Conservation (phyloP, 495 filamentous ascomycete genomes). For the Arthonia radiata region DNA sequence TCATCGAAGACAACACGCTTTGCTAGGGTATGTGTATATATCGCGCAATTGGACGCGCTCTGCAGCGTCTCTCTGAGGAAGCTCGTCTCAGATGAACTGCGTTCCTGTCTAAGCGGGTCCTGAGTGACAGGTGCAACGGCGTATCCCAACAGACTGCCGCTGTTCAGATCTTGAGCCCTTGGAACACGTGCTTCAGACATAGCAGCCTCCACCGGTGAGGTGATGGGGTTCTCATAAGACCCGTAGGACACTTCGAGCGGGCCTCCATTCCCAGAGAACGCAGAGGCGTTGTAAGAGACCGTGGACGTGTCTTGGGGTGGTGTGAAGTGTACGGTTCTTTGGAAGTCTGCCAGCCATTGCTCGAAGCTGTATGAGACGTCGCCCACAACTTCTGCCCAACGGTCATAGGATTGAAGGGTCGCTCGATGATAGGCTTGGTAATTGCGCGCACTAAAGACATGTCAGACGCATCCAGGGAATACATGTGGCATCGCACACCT, state of each 20-base stretch:
- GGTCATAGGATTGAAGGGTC: constrained; percentile 17
- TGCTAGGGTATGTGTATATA: not conserved
- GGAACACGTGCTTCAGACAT: constrained; percentile 14
- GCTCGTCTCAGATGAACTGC: not conserved
- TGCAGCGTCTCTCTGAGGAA: constrained; percentile 3
- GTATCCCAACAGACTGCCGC: constrained; percentile 13
- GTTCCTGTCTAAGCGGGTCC: constrained; percentile 5
- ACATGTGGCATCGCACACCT: too few relatives aligned
- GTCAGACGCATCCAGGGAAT: too few relatives aligned
- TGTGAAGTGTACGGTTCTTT: constrained; percentile 15
- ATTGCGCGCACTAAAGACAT: too few relatives aligned
- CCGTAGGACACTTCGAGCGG: constrained; percentile 9
- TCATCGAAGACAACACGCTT: constrained; percentile 1
- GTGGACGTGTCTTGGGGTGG: constrained; percentile 12
- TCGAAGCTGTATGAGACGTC: constrained; percentile 21
- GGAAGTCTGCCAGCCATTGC: constrained; percentile 19
- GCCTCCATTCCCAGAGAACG: constrained; percentile 4
- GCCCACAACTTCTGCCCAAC: constrained; percentile 21
- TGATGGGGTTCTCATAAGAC: constrained; percentile 11
- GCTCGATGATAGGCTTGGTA: constrained; percentile 11
- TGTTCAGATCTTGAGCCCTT: constrained; percentile 9
- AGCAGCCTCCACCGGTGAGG: constrained; percentile 13
- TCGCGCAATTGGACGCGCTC: not conserved
- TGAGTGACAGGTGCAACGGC: constrained; percentile 10
- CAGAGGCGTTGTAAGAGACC: constrained; percentile 8